Evolutionary conservation across 129 eudicot species (phyloP).

Genomic region (Helianthus annuus): HanXRQr2.0-SUNRISE NC_035446.2:156268147-156268646

Average conservation of each 20-base stretch:
- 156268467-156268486: constrained; percentile 58
- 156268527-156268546: constrained; percentile 14
- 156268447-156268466: constrained; percentile 55
- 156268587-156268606: constrained; percentile 43
- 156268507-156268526: constrained; percentile 25
- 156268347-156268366: constrained; percentile 54
- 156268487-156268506: constrained; percentile 59
- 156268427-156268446: background rate
- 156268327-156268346: constrained; percentile 43
- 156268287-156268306: constrained; percentile 52
- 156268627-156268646: constrained; percentile 29
- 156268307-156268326: constrained; percentile 63
- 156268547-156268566: constrained; percentile 10
- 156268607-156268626: constrained; percentile 56
- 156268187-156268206: constrained; percentile 65
- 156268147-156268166: constrained; percentile 92
- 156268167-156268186: constrained; percentile 55
- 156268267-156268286: constrained; percentile 43
- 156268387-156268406: constrained; percentile 3
- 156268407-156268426: constrained; percentile 4
- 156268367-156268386: constrained; percentile 15
- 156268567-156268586: constrained; percentile 41
- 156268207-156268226: constrained; percentile 75
- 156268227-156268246: constrained; percentile 87
- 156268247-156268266: constrained; percentile 64